Base-by-base conservation (phyloP, 192 early-diverging fungal species). In the Mortierella antarctica region DNA sequence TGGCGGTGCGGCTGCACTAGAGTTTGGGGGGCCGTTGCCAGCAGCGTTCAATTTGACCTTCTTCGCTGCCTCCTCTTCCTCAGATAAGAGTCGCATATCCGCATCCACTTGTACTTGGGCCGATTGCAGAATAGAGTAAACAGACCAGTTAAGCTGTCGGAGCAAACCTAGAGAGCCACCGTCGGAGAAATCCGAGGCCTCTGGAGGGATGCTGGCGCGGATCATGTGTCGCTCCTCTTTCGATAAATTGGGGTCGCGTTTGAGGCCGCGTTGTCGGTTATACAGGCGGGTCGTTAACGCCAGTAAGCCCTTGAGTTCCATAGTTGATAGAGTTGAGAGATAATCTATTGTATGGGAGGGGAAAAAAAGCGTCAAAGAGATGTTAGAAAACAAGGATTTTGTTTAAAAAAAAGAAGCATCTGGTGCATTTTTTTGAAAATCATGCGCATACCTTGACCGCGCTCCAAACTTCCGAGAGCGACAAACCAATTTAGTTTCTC, bases 401-500 rank as follows among this genome's bases (percentile, higher is more conserved):
- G 47, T 47, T n/a, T n/a, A 58, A 31, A 41, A 42, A 14, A 9
- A 46, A 7, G 15, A 49, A 63, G 11, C 3, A 14, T n/a, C 45
- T 48, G 17, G 62, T 13, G n/a, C 23, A 31, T 31, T 31, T 31
- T 31, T 31, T 31, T 1, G 3, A 31, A 31, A 31, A 31, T 31
- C 31, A 62, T 61, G 44, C 64, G 44, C 70, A 81, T 88, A 85
- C 85, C 70, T 85, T 74, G 69, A 7, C 92, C 82, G 17, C 86
- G 70, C 44, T 86, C 62, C 9, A 87, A 61, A 71, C 93, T 90
- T 20, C 86, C 81, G 63, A 88, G 84, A 1, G 91, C 91, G 51
- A 92, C 93, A 69, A 93, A 96, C 89, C 95, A 94, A 57, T 94
- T 92, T 83, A 97, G 90, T 47, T 88, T 89, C 52, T 93, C 86